Percentiles rank a stretch among this genome's conserved stretches.
Conservation (phyloP, 768 basidiomycete species). For the Calocera cornea region DNA sequence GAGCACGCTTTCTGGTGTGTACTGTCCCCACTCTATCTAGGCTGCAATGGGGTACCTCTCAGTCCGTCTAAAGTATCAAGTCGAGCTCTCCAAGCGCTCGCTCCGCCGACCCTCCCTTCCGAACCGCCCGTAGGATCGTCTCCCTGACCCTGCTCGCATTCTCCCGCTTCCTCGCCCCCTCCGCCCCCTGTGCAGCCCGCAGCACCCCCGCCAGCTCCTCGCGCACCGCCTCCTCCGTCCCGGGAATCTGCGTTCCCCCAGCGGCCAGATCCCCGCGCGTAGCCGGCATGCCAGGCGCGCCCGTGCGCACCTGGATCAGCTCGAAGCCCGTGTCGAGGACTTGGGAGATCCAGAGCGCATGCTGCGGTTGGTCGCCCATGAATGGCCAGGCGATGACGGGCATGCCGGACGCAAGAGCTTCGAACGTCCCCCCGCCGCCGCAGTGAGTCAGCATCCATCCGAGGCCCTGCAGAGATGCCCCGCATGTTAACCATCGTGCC, state of each 20-base stretch:
- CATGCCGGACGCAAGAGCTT: constrained; percentile 17
- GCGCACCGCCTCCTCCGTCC: constrained; percentile 17
- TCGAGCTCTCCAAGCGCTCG: neutral
- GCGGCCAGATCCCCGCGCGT: constrained; percentile 15
- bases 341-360: constrained; percentile 15
- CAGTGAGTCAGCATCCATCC: constrained; percentile 21
- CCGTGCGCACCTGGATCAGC: constrained; percentile 17
- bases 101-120: constrained; percentile 9
- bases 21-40: too few species aligned
- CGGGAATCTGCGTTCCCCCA: neutral
- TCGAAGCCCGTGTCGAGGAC: constrained; percentile 15
- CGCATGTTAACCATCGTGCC: neutral
- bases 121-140: neutral
- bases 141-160: constrained; percentile 12
- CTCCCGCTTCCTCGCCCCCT: constrained; percentile 18
- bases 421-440: constrained; percentile 20
- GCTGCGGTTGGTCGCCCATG: constrained; percentile 19
- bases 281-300: constrained; percentile 12
- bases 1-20: too few species aligned
- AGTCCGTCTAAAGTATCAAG: neutral
- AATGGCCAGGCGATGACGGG: constrained; percentile 22
- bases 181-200: constrained; percentile 15
- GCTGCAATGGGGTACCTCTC: too few species aligned
- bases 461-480: constrained; percentile 11
- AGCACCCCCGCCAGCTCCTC: constrained; percentile 16